These are phyloP conservation scores for Hanseniaspora lindneri DNA, from an alignment of 805 yeast genomes.

Conservation along the genomic window DNA sequence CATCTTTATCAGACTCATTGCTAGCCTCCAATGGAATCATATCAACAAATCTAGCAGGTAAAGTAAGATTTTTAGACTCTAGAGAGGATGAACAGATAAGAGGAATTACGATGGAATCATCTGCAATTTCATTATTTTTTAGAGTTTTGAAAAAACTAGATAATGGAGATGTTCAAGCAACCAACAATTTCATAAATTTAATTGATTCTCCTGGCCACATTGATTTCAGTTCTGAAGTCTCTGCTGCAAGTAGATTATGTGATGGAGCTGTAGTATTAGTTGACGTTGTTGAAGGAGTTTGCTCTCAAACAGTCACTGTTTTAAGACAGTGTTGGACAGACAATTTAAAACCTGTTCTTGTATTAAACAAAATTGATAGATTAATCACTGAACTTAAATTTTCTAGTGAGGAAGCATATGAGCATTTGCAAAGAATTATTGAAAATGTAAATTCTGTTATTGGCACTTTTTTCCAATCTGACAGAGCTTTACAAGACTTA, in stretches of 20 bases:
- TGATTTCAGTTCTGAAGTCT: slow-evolving; percentile 91
- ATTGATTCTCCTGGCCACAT: slow-evolving; percentile 99
- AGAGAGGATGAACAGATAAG: slow-evolving; percentile 90
- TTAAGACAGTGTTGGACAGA: slow-evolving; percentile 93
- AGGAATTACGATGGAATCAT: slow-evolving; percentile 96
- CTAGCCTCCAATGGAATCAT: slow-evolving; percentile 93
- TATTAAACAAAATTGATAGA: slow-evolving; percentile 83
- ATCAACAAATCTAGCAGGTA: slow-evolving; percentile 90
- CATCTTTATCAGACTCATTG: slow-evolving; percentile 83
- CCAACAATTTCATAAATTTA: slow-evolving; percentile 75
- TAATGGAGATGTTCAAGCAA: slow-evolving; percentile 45
- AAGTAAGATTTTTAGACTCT: slow-evolving; percentile 82
- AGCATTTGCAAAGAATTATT: slow-evolving; percentile 61
- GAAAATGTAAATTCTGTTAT: slow-evolving; percentile 93
- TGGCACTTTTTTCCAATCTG: slow-evolving; percentile 87
- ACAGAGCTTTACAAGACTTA: slow-evolving; percentile 78
- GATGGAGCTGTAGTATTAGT: slow-evolving; percentile 94
- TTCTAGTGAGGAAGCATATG: slow-evolving; percentile 73
- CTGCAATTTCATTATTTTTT: slow-evolving; percentile 89
- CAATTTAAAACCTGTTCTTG: slow-evolving; percentile 73
- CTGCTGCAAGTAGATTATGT: slow-evolving; percentile 88
- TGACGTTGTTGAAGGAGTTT: slow-evolving; percentile 96
- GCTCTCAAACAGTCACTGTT: slow-evolving; percentile 93
- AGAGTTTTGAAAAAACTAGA: slow-evolving; percentile 59
- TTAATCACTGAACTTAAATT: slow-evolving; percentile 69